Base-by-base conservation (phyloP, 1,284 basidiomycete species). In the Sporisorium exsertum region DNA sequence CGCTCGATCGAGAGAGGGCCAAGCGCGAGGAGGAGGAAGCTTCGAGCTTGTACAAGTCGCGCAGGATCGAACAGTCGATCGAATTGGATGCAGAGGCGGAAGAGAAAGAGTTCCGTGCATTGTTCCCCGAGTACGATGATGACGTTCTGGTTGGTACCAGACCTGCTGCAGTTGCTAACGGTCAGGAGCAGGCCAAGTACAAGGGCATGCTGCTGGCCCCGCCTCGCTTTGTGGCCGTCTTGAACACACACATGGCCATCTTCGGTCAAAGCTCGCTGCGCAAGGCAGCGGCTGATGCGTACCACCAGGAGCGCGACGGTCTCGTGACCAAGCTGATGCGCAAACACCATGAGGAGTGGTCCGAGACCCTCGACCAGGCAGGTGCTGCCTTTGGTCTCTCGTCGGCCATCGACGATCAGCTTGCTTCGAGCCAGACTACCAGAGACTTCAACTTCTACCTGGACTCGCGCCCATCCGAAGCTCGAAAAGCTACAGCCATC, bases 61-160 rank as follows among this genome's bases (percentile, higher is more conserved):
- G 90, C 47, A 88, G 88, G 61, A 86, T 89, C 29, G 89, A 91
- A 33, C 87, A 93, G 55, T 88, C 89, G 29, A 88, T 89, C 27
- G 86, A 89, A 12, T 89, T 89, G 13, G 95, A 95, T 70, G 90
- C 90, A 12, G 92, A 85, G 52, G 67, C 84, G 15, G 86, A 96
- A 81, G 93, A 93, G 84, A 88, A 89, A 68, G 95, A 97, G 81
- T 94, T 97, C 83, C 87, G 90, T 26, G 86, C 89, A 3, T 86
- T 97, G 51, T 97, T 98, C 86, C 94, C 95, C 2, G 90, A 91
- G 22, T 97, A 92, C 81, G 92, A 91, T 49, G 91, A 91, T 51
- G 88, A 89, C 26, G 86, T 92, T 27, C 82, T 85, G 45, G 81
- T 81, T 12, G 53, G 55, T 16, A 50, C 54, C 10, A 24, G 45